These are phyloP conservation scores for Phellinidium pouzarii DNA, from an alignment of 1,284 basidiomycete species.

Conservation along the genomic window DNA sequence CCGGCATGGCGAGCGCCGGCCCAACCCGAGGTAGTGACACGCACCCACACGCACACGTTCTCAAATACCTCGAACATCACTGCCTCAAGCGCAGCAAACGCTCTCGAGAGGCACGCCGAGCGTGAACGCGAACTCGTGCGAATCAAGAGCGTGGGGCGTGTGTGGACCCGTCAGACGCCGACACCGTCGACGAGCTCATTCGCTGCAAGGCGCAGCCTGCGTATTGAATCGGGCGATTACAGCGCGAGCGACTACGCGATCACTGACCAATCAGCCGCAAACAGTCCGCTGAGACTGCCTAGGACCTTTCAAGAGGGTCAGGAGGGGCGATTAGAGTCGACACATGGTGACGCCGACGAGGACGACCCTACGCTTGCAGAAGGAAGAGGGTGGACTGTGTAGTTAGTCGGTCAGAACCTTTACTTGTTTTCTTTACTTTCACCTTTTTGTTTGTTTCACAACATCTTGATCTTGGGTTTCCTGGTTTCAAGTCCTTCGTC, in stretches of 20 bases:
- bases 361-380: too few species aligned
- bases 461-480: too few species aligned
- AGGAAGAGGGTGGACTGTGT: too few species aligned
- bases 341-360: too few species aligned
- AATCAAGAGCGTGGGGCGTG: conserved; percentile 39
- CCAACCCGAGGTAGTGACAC: not conserved
- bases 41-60: not conserved
- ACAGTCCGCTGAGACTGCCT: not conserved
- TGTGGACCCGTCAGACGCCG: conserved; percentile 26
- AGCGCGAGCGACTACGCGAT: conserved; percentile 5
- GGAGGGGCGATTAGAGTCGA: too few species aligned
- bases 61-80: not conserved
- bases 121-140: conserved; percentile 20
- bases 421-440: too few species aligned
- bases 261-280: not conserved
- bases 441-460: too few species aligned
- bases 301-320: not conserved
- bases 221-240: conserved; percentile 19
- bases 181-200: conserved; percentile 20
- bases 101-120: not conserved
- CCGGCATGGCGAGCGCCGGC: not conserved
- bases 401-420: too few species aligned
- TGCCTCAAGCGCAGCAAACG: not conserved
- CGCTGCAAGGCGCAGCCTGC: conserved; percentile 20
- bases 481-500: too few species aligned